These are phyloP conservation scores for Claviceps sp. DNA, from an alignment of 2,329 filamentous ascomycete genomes.

Conservation along the genomic window DNA sequence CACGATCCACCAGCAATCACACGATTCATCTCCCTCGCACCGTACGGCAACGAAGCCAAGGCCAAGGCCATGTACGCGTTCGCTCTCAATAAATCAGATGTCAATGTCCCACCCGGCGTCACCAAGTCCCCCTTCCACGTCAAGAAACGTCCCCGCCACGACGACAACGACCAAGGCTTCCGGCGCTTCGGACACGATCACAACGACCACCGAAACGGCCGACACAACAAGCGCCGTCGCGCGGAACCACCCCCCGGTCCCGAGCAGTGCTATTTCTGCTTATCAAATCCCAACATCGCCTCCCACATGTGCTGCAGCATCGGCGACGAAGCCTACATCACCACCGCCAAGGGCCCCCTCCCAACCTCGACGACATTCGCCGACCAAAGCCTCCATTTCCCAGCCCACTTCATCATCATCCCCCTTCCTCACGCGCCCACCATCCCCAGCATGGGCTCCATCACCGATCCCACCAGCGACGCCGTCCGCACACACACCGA, in stretches of 20 bases:
- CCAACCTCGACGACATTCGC: slow-evolving; percentile 56
- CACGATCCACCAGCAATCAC: slow-evolving; percentile 50
- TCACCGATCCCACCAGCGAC: slow-evolving; percentile 34
- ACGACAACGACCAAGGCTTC: slow-evolving; percentile 32
- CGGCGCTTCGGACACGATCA: slow-evolving; percentile 39
- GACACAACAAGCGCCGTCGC: slow-evolving; percentile 32
- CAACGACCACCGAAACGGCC: slow-evolving; percentile 27
- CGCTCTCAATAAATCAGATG: slow-evolving; percentile 51
- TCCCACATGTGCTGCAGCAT: slow-evolving; percentile 85
- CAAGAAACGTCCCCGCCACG: slow-evolving; percentile 41
- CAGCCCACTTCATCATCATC: slow-evolving; percentile 82
- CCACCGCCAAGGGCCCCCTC: slow-evolving; percentile 83
- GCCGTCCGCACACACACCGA: slow-evolving; percentile 55
- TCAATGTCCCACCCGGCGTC: slow-evolving; percentile 52
- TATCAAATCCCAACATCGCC: slow-evolving; percentile 72
- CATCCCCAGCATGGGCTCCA: slow-evolving; percentile 49
- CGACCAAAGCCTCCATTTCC: slow-evolving; percentile 54
- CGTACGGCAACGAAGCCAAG: slow-evolving; percentile 62
- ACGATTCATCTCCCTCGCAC: slow-evolving; percentile 79
- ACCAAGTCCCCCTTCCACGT: slow-evolving; percentile 63
- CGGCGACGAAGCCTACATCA: slow-evolving; percentile 75
- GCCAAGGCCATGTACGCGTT: slow-evolving; percentile 75
- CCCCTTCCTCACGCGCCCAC: slow-evolving; percentile 73
- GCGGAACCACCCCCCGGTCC: slow-evolving; percentile 51
- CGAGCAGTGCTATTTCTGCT: slow-evolving; percentile 85